Evolutionary conservation across 2,329 filamentous ascomycete species (phyloP).

Genomic region (Ascochyta viciae-villosae): DNA sequence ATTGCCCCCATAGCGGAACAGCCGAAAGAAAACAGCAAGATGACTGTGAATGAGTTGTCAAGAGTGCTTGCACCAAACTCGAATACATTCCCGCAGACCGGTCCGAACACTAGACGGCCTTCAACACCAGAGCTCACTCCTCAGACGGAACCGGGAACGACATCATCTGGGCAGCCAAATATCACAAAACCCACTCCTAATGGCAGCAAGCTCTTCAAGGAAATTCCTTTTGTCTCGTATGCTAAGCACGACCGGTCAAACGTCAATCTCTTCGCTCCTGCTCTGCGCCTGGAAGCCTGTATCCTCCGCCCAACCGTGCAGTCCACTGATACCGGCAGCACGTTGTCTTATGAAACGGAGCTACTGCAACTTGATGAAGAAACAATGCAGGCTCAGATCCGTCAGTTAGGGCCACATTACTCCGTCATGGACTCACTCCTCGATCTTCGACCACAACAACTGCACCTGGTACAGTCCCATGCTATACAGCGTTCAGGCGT

Average conservation of each 20-base stretch:
- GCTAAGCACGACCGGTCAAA: background rate
- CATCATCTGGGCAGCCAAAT: conserved; percentile 2
- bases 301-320: background rate
- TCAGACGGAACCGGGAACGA: background rate
- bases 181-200: background rate
- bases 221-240: background rate
- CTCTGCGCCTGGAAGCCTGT: conserved; percentile 6
- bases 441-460: conserved; percentile 21
- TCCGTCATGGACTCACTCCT: conserved; percentile 28
- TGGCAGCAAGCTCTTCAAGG: background rate
- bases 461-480: conserved; percentile 21
- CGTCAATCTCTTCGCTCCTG: background rate
- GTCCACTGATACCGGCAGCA: background rate
- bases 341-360: background rate
- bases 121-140: background rate
- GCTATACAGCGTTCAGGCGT: conserved; percentile 21
- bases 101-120: background rate
- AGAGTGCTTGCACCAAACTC: background rate
- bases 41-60: background rate
- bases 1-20: background rate
- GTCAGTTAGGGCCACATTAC: conserved; percentile 4
- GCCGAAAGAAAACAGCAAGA: background rate
- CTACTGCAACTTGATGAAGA: background rate
- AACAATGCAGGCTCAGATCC: background rate
- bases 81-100: background rate